Evolutionary conservation across 2,329 filamentous ascomycete genomes (phyloP).

Genomic region (Beauveria australis): DNA sequence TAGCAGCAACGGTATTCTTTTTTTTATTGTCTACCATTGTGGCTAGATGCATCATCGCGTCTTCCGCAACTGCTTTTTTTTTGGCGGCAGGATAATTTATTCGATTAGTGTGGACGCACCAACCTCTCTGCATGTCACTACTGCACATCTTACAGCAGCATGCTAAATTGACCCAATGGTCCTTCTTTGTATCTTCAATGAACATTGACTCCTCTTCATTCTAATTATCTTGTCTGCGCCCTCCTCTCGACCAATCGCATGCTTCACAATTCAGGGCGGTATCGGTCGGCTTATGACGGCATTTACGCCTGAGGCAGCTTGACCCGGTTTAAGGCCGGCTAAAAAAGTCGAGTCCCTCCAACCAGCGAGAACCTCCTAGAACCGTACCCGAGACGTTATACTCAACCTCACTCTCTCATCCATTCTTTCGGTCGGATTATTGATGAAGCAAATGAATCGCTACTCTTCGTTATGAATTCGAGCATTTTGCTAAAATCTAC

Average conservation of each 20-base stretch:
- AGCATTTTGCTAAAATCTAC: constrained; percentile 38
- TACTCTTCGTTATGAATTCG: constrained; percentile 36
- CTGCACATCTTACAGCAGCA: background rate
- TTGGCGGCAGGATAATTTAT: background rate
- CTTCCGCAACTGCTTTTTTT: background rate
- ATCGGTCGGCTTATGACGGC: constrained; percentile 19
- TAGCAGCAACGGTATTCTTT: background rate
- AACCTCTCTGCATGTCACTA: background rate
- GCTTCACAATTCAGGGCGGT: background rate
- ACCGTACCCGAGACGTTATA: constrained; percentile 1
- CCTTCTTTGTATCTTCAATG: background rate
- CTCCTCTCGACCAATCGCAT: background rate
- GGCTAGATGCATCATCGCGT: background rate
- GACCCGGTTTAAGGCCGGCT: constrained; percentile 13
- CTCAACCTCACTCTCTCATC: background rate
- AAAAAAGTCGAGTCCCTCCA: constrained; percentile 13
- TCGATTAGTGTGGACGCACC: background rate
- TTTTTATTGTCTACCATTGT: background rate
- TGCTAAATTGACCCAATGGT: background rate
- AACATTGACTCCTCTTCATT: background rate
- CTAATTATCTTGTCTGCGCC: background rate
- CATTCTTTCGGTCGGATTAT: background rate
- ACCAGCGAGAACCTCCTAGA: constrained; percentile 6
- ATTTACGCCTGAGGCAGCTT: constrained; percentile 19
- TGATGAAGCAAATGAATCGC: constrained; percentile 20